Evolutionary conservation across 345 rosid genomes (phyloP).

Genomic region (Clausena lansium): DNA sequence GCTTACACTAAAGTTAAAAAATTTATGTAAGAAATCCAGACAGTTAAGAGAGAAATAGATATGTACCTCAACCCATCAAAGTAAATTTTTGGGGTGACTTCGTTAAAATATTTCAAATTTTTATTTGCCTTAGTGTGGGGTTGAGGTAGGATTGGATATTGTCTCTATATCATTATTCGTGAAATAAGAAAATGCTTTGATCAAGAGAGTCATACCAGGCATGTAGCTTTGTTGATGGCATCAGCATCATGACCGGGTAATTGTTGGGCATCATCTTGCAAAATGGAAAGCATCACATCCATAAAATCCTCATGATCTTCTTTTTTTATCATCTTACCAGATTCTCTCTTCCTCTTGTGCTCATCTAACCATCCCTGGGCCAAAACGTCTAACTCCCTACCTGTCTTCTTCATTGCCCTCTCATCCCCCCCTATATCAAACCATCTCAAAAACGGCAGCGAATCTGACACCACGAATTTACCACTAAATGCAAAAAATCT

Average conservation of each 20-base stretch:
- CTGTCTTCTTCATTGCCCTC: conserved; percentile 27
- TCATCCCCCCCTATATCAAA: conserved; percentile 19
- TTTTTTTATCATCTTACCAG: neutral
- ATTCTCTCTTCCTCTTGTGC: conserved; percentile 18
- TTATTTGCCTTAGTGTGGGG: no score
- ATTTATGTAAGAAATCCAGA: no score
- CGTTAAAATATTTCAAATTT: no score
- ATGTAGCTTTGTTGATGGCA: conserved; percentile 34
- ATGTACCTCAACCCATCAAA: no score
- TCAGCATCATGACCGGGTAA: conserved; percentile 16
- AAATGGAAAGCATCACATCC: conserved; percentile 29
- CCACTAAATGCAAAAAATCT: conserved; percentile 15
- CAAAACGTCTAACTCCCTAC: conserved; percentile 22
- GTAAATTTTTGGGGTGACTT: no score
- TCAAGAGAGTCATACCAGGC: conserved; percentile 22
- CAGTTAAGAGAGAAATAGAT: no score
- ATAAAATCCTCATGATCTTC: conserved; percentile 27
- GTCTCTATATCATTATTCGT: no score
- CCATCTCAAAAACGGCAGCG: conserved; percentile 25
- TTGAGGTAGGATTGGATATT: no score
- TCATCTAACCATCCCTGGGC: conserved; percentile 25
- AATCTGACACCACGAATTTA: conserved; percentile 14
- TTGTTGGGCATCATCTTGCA: conserved; percentile 1
- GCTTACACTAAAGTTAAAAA: no score
- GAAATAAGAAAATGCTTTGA: no score